These are phyloP conservation scores for Penicillium ucsense DNA, from an alignment of 495 filamentous ascomycete species.

Conservation along the genomic window DNA sequence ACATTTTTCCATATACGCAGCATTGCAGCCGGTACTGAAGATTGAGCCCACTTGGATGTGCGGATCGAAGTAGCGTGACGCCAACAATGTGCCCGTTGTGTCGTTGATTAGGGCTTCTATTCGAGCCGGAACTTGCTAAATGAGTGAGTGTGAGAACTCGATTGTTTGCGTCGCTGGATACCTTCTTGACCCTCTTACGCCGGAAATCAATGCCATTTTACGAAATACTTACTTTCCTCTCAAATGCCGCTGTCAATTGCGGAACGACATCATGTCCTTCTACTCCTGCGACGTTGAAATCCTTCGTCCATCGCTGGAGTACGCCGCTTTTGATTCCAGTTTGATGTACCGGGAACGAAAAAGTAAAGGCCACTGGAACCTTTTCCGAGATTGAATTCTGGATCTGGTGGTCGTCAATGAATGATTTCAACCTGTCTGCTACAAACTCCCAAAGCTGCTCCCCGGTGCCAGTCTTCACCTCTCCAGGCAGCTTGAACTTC, in stretches of 20 bases:
- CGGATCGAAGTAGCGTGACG: slow-evolving; percentile 78
- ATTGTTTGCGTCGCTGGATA: too few species aligned
- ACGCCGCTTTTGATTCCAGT: slow-evolving; percentile 81
- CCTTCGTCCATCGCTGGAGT: slow-evolving; percentile 93
- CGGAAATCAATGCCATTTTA: background rate
- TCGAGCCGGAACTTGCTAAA: slow-evolving; percentile 69
- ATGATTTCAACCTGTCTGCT: slow-evolving; percentile 77
- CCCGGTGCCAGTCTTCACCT: slow-evolving; percentile 68
- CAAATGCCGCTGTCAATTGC: slow-evolving; percentile 71
- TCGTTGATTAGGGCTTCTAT: slow-evolving; percentile 88
- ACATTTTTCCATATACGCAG: slow-evolving; percentile 87
- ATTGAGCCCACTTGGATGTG: slow-evolving; percentile 86
- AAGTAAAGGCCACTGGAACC: slow-evolving; percentile 83
- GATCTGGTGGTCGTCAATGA: slow-evolving; percentile 71
- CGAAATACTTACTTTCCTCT: slow-evolving; percentile 43
- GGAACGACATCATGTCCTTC: slow-evolving; percentile 86
- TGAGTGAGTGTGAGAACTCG: background rate
- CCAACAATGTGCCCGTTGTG: slow-evolving; percentile 89
- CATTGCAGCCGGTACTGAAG: slow-evolving; percentile 93
- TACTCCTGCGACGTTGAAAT: slow-evolving; percentile 84
- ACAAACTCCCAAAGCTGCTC: slow-evolving; percentile 90
- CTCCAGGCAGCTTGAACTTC: slow-evolving; percentile 83
- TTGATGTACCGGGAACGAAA: slow-evolving; percentile 88
- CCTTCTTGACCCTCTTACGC: too few species aligned
- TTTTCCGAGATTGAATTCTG: slow-evolving; percentile 32